Evolutionary conservation across 2,329 filamentous ascomycete species (phyloP), one percentile per base, ranked within the genome.

Genomic region (Ambrosiella cleistominuta): DNA sequence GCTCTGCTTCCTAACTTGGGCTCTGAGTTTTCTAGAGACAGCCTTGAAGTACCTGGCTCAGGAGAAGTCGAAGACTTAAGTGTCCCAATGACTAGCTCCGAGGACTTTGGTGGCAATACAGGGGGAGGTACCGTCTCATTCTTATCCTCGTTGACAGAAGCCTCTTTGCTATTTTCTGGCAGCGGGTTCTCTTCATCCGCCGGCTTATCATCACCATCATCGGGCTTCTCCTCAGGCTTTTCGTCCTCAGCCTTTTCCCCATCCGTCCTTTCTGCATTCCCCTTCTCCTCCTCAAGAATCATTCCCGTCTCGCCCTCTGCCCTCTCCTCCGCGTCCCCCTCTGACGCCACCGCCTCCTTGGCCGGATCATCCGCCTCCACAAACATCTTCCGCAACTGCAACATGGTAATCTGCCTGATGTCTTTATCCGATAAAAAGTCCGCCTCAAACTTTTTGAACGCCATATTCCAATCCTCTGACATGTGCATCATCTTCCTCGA

Each of bases 401-500:
- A 77, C 60, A 91, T 88, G 11, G 93, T 95, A 61, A 98, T 74
- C 65, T 93, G 83, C 62, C 89, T 81, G 66, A 98, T 95, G 71
- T 98, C 93, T 66, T 95, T 97, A 68, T 98, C 94, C 0, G 91
- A 91, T 65, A 98, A 85, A 70, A 91, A 98, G 64, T 95, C 86
- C 49, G 83, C 81, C 67, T 98, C 94, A 61, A 98, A 97, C 57
- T 93, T 86, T 58, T 82, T 77, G 71, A 98, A 98, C 0, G 82
- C 82, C 27, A 85, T 82, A 66, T 98, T 94, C 93, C 93, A 98
- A 63, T 90, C 88, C 17, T 89, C 83, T 3, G 91, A 90, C 64
- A 87, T 94, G 66, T 96, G 90, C 63, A 97, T 83, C 75, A 95
- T 93, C 58, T 88, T 86, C 63, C 91, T 83, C 54, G 96, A 80